phyloP scores from a whole-genome alignment of 345 rosid genomes.

The Gossypium raimondii region DNA sequence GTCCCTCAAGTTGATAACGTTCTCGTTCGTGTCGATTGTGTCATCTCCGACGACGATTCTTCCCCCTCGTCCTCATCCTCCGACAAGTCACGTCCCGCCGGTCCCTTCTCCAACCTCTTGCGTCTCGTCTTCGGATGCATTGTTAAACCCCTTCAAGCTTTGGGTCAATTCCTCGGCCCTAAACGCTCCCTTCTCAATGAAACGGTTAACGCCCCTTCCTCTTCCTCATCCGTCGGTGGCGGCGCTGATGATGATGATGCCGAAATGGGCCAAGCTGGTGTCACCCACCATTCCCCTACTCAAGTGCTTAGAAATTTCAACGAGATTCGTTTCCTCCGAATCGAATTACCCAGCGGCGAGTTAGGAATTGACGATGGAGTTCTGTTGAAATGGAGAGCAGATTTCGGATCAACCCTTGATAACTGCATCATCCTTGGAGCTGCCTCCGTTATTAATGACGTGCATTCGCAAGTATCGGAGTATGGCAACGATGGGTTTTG shows the following conservation, averaged over 20 bases:
- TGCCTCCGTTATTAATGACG: constrained; percentile 45
- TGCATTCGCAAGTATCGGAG: constrained; percentile 22
- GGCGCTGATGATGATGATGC: constrained; percentile 45
- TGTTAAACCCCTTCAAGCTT: constrained; percentile 74
- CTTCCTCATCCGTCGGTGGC: constrained; percentile 37
- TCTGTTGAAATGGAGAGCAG: constrained; percentile 87
- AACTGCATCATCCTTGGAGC: constrained; percentile 93
- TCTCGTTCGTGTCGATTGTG: constrained; percentile 84
- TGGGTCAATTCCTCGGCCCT: constrained; percentile 62
- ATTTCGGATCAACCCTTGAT: constrained; percentile 90
- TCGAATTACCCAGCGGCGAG: constrained; percentile 90
- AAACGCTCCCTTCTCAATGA: constrained; percentile 24
- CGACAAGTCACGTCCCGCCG: constrained; percentile 46
- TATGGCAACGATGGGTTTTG: constrained; percentile 25
- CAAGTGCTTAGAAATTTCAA: constrained; percentile 86
- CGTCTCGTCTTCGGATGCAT: constrained; percentile 57
- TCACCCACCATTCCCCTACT: constrained; percentile 93
- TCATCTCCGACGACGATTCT: constrained; percentile 81
- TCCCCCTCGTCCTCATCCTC: constrained; percentile 36
- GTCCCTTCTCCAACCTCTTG: constrained; percentile 43
- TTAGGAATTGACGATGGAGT: constrained; percentile 81
- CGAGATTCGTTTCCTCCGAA: constrained; percentile 79
- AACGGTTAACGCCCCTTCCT: constrained; percentile 13
- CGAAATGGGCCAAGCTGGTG: constrained; percentile 70
- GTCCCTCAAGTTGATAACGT: constrained; percentile 84